phyloP scores from a whole-genome alignment of 2,329 filamentous ascomycete genomes.

The Colletotrichum liaoningense region DNA sequence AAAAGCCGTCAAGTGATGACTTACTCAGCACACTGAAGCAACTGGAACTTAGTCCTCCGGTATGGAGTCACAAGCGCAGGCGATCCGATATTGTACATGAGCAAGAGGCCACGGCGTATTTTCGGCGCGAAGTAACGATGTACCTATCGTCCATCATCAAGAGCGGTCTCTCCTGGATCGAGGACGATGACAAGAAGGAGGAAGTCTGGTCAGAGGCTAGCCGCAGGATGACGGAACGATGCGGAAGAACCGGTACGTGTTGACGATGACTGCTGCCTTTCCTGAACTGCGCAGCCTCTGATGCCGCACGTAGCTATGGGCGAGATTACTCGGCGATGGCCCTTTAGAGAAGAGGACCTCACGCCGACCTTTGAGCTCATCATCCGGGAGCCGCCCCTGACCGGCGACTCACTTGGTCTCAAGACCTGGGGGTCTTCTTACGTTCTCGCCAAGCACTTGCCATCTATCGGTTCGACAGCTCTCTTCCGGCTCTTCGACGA shows the following conservation, averaged over 20 bases:
- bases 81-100: conserved; percentile 54
- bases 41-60: conserved; percentile 74
- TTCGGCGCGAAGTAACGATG: conserved; percentile 65
- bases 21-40: conserved; percentile 75
- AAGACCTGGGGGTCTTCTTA: conserved; percentile 98
- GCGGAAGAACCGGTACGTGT: conserved; percentile 75
- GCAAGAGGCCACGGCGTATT: conserved; percentile 54
- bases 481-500: conserved; percentile 58
- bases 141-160: conserved; percentile 79
- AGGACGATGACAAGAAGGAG: conserved; percentile 74
- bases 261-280: not conserved
- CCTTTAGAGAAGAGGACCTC: conserved; percentile 51
- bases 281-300: not conserved
- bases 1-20: conserved; percentile 73
- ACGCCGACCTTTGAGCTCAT: conserved; percentile 68
- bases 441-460: conserved; percentile 80
- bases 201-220: conserved; percentile 83
- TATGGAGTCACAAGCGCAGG: conserved; percentile 68
- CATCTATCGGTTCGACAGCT: conserved; percentile 55
- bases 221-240: conserved; percentile 83
- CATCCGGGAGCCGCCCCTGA: conserved; percentile 88
- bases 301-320: conserved; percentile 59
- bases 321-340: conserved; percentile 66
- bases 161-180: conserved; percentile 76
- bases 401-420: conserved; percentile 86